phyloP scores from a whole-genome alignment of 1,139 yeast species.

The Blastobotrys petasosporus region DNA sequence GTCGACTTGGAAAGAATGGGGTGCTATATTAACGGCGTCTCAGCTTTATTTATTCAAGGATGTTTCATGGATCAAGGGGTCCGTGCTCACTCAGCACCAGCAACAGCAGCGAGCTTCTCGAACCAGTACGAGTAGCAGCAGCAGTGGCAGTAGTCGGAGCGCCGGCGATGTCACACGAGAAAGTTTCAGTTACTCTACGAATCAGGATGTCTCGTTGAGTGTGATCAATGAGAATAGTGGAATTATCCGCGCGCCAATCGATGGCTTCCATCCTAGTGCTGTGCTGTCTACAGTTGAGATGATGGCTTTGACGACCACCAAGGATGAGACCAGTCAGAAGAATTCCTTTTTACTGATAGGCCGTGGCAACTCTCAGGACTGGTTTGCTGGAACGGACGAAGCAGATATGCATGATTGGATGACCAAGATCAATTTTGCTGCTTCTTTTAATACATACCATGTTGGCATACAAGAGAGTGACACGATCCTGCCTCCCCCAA shows the following conservation, averaged over 20 bases:
- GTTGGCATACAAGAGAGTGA: slow-evolving; percentile 23
- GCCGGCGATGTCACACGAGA: too few relatives aligned
- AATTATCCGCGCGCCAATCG: slow-evolving; percentile 34
- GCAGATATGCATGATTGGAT: slow-evolving; percentile 52
- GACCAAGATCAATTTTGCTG: slow-evolving; percentile 47
- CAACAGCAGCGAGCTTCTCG: background rate
- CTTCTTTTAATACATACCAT: slow-evolving; percentile 45
- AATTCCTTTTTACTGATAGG: slow-evolving; percentile 30
- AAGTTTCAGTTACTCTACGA: background rate
- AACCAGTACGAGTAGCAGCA: background rate
- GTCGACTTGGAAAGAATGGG: slow-evolving; percentile 38
- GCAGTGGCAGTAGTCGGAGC: too few relatives aligned
- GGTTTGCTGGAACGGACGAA: slow-evolving; percentile 32
- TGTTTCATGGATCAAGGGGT: slow-evolving; percentile 34
- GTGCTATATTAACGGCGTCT: slow-evolving; percentile 39
- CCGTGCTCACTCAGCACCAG: slow-evolving; percentile 12
- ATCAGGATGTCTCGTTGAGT: slow-evolving; percentile 9
- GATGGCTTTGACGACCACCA: slow-evolving; percentile 31
- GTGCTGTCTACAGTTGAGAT: slow-evolving; percentile 34
- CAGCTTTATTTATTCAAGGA: slow-evolving; percentile 40
- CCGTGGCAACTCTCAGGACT: slow-evolving; percentile 34
- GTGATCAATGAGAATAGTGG: slow-evolving; percentile 9
- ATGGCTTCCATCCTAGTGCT: slow-evolving; percentile 36
- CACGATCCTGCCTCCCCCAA: too few relatives aligned
- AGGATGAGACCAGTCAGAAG: slow-evolving; percentile 14